A percentile compares a stretch with the other conserved stretches of the same genome.
These are phyloP conservation scores for Aspergillus mulundensis DNA, from an alignment of 495 filamentous ascomycete species.

Conservation along the genomic window DNA sequence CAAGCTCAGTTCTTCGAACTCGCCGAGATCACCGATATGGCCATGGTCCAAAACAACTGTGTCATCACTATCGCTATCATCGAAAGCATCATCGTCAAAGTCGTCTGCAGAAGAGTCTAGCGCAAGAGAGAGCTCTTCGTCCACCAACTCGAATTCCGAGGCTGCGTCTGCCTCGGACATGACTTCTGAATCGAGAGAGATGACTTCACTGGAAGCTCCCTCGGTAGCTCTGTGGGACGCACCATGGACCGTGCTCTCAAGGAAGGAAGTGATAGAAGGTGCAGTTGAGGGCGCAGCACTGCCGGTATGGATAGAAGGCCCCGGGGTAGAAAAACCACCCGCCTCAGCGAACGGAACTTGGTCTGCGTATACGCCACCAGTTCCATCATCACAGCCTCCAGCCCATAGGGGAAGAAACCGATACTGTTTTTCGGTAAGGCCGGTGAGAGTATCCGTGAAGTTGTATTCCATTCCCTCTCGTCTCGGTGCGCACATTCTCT, in stretches of 20 bases:
- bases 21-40: background rate
- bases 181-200: conserved; percentile 22
- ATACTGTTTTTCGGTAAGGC: conserved; percentile 46
- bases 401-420: conserved; percentile 54
- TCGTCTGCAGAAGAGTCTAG: conserved; percentile 11
- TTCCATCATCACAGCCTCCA: conserved; percentile 51
- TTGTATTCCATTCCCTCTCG: conserved; percentile 14
- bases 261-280: conserved; percentile 22
- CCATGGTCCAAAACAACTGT: conserved; percentile 8
- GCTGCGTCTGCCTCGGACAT: background rate
- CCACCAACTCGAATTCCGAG: background rate
- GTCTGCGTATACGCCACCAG: conserved; percentile 48
- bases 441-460: conserved; percentile 42
- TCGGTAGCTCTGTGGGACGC: conserved; percentile 34
- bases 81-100: conserved; percentile 8
- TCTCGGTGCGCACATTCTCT: conserved; percentile 15
- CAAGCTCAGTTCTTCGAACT: conserved; percentile 11
- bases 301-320: conserved; percentile 41
- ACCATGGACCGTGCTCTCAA: conserved; percentile 27
- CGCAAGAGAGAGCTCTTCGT: conserved; percentile 4
- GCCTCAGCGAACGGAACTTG: conserved; percentile 34
- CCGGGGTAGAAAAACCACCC: conserved; percentile 40
- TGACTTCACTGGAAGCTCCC: conserved; percentile 24
- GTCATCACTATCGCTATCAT: conserved; percentile 8
- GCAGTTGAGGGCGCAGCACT: conserved; percentile 21